Percentiles rank a stretch among this genome's conserved stretches.
phyloP scores from a whole-genome alignment of 139 green algal genomes.

The Coelastrella sp. region DNA sequence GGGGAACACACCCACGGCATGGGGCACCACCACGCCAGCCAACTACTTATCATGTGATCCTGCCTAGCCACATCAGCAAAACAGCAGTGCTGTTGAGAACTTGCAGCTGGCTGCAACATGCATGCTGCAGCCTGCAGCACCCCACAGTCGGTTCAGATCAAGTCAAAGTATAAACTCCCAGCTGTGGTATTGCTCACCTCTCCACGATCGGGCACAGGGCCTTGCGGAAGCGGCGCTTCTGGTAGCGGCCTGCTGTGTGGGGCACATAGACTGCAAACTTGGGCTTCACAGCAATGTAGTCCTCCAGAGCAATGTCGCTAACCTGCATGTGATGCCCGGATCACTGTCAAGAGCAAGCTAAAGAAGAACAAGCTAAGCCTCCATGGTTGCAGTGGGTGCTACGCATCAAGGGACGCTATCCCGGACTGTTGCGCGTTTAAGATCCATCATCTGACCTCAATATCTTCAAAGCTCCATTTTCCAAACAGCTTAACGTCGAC shows the following conservation, averaged over 20 bases:
- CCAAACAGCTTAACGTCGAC: constrained; percentile 91
- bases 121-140: neutral
- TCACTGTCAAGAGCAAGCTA: neutral
- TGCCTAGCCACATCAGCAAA: neutral
- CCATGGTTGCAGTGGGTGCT: neutral
- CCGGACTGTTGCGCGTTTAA: neutral
- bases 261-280: constrained; percentile 96
- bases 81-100: neutral
- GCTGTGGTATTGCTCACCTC: constrained; percentile 67
- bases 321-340: constrained; percentile 71
- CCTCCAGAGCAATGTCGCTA: constrained; percentile 97
- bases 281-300: constrained; percentile 99
- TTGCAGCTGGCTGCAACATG: neutral
- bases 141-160: too few species aligned
- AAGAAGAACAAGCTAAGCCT: neutral
- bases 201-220: constrained; percentile 99
- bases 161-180: too few species aligned
- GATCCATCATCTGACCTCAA: constrained; percentile 79
- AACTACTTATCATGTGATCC: neutral
- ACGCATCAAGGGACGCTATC: neutral
- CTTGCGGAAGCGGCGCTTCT: constrained; percentile 99
- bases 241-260: constrained; percentile 98
- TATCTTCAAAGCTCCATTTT: constrained; percentile 97
- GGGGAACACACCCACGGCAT: neutral
- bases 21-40: neutral